phyloP scores from a whole-genome alignment of 345 rosid genomes.

The Capsella bursapastoris region DNA sequence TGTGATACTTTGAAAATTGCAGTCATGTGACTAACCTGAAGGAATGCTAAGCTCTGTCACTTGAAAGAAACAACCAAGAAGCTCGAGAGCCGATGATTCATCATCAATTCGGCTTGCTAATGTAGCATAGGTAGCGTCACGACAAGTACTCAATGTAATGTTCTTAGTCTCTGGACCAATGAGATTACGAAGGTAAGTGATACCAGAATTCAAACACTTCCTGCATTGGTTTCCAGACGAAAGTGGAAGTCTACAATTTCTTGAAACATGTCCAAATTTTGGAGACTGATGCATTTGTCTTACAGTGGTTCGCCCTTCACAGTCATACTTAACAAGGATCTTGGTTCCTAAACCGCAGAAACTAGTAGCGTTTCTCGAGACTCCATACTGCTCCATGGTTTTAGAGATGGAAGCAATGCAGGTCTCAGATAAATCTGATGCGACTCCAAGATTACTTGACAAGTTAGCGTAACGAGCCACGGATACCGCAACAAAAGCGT shows the following conservation, averaged over 20 bases:
- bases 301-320: slow-evolving; percentile 74
- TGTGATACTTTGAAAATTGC: not conserved
- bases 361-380: slow-evolving; percentile 69
- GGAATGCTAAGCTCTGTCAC: slow-evolving; percentile 65
- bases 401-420: slow-evolving; percentile 71
- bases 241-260: slow-evolving; percentile 67
- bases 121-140: slow-evolving; percentile 80
- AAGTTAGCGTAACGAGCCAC: slow-evolving; percentile 77
- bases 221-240: slow-evolving; percentile 58
- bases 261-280: slow-evolving; percentile 61
- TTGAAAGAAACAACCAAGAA: slow-evolving; percentile 86
- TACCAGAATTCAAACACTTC: slow-evolving; percentile 82
- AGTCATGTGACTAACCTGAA: slow-evolving; percentile 51
- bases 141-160: slow-evolving; percentile 80
- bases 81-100: slow-evolving; percentile 53
- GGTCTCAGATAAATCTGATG: slow-evolving; percentile 53
- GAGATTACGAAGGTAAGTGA: slow-evolving; percentile 72
- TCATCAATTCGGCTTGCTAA: slow-evolving; percentile 74
- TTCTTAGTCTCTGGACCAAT: slow-evolving; percentile 62
- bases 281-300: slow-evolving; percentile 84
- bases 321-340: slow-evolving; percentile 72
- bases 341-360: slow-evolving; percentile 91
- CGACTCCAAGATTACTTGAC: slow-evolving; percentile 72
- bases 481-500: slow-evolving; percentile 79
- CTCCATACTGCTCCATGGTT: slow-evolving; percentile 73